A percentile compares a stretch with the other conserved stretches of the same genome.
phyloP scores from a whole-genome alignment of 2,329 filamentous ascomycete genomes.

The Hansfordia pulvinata region DNA sequence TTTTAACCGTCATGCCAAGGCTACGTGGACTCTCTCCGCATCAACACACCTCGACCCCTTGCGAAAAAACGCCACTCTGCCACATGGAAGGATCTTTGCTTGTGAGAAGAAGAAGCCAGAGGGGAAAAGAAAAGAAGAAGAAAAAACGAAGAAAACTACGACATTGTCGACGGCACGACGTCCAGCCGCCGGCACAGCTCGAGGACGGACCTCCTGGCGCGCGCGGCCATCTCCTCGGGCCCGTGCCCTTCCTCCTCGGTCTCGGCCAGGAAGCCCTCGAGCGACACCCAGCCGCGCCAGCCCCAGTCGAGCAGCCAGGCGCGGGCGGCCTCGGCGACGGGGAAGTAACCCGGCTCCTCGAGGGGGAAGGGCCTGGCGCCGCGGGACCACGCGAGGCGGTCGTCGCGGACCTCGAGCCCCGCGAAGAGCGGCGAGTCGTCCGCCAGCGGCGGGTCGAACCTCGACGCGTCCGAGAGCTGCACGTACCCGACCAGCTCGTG shows the following conservation, averaged over 20 bases:
- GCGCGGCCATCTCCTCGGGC: conserved; percentile 2
- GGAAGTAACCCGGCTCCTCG: conserved; percentile 11
- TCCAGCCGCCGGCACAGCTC: no score
- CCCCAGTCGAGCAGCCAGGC: conserved; percentile 15
- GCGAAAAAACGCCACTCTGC: no score
- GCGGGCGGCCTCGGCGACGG: conserved; percentile 11
- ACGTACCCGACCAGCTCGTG: conserved; percentile 19
- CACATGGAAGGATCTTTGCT: conserved; percentile 1
- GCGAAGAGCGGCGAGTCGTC: conserved; percentile 14
- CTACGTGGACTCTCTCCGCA: no score
- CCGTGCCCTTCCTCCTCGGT: conserved; percentile 5
- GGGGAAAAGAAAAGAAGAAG: conserved; percentile 3
- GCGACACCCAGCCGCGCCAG: conserved; percentile 17
- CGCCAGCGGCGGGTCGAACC: conserved; percentile 16
- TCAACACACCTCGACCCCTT: no score
- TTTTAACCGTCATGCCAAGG: no score
- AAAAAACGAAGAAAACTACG: no score
- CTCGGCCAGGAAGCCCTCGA: conserved; percentile 14
- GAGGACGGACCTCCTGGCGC: neutral
- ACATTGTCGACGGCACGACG: no score
- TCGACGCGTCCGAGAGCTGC: conserved; percentile 20
- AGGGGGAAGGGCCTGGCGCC: conserved; percentile 17
- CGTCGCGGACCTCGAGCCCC: conserved; percentile 2
- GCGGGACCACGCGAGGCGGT: conserved; percentile 4
- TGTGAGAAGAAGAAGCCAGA: conserved; percentile 3